These are phyloP conservation scores for Neonothopanus nambi DNA, from an alignment of 1,284 basidiomycete species.

Conservation along the genomic window DNA sequence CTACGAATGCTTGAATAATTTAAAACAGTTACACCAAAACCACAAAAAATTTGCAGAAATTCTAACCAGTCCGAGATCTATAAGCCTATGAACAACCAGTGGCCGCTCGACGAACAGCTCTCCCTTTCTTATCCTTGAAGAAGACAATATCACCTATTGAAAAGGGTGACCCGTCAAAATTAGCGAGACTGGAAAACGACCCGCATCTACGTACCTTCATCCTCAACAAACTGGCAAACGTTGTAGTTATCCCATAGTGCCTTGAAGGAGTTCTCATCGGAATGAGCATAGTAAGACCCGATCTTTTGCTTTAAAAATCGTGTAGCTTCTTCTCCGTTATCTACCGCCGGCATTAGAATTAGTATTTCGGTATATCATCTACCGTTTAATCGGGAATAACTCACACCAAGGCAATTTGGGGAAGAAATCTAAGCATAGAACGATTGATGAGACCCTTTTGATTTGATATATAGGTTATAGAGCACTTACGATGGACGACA, in stretches of 20 bases:
- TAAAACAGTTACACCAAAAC: too few relatives aligned
- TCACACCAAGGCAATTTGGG: conserved; percentile 24
- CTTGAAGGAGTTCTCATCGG: conserved; percentile 35
- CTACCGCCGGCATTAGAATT: too few relatives aligned
- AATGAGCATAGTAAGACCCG: conserved; percentile 34
- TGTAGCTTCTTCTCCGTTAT: conserved; percentile 39
- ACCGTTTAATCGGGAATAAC: too few relatives aligned
- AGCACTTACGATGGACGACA: conserved; percentile 11
- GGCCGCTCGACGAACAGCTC: conserved; percentile 31
- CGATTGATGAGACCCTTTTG: too few relatives aligned
- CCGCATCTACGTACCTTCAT: too few relatives aligned
- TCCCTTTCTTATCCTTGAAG: conserved; percentile 62
- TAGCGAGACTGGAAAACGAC: too few relatives aligned
- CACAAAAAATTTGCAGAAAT: too few relatives aligned
- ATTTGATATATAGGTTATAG: conserved; percentile 31
- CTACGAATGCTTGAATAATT: too few relatives aligned
- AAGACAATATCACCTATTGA: conserved; percentile 63
- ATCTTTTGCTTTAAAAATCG: conserved; percentile 25
- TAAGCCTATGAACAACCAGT: too few relatives aligned
- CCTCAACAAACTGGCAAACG: conserved; percentile 58
- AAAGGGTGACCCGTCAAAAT: too few relatives aligned
- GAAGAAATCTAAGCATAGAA: conserved; percentile 14
- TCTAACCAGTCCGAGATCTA: too few relatives aligned
- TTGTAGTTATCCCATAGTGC: conserved; percentile 44
- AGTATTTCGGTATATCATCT: too few relatives aligned